Base-by-base conservation (phyloP, 352 stramenopile genomes). In the Aphanomyces astaci region DNA sequence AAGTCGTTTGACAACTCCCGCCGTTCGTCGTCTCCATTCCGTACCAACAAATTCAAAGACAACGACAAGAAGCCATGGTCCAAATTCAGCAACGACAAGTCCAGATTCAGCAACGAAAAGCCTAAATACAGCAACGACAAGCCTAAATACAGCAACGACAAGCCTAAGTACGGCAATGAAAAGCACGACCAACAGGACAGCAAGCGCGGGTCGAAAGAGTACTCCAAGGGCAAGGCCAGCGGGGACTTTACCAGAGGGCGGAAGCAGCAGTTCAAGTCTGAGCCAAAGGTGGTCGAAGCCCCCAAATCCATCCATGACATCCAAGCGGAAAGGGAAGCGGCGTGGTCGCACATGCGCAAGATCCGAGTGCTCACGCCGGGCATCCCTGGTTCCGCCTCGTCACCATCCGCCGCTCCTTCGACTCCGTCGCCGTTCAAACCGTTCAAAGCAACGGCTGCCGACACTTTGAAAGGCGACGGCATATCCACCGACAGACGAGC, bases 301-400 rank as follows among this genome's bases (percentile, higher is more conserved):
- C 24, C 46, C 19, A 40, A 62, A 28, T 33, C 62, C 39, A 22
- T 68, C 30, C 22, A 51, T n/a, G 48, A 68, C 17, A 51, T 49
- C 31, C 48, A 68, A 28, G 62, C 62, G 9, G 48, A 68, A 49
- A 31, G 22, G 7, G 62, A 68, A 24, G 40, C 27, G 11, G 62
- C 46, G 39, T 68, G 62, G 62, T 24, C 39, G 9, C n/a, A 56
- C 24, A 13, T 68, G 62, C 62, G 62, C 22, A 68, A 57, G 25
- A 25, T 51, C 32, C 62, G 62, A 19, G 25, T 48, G 2, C 43
- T 31, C 9, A 19, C 31, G 4, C 13, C 28, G 19, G 31, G 45
- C 15, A 30, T n/a, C n/a, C n/a, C n/a, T n/a, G n/a, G n/a, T n/a
- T n/a, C n/a, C n/a, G n/a, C n/a, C n/a, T n/a, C n/a, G n/a, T n/a